These are phyloP conservation scores for Primulina tabacum DNA, from an alignment of 257 asterid genomes.

Conservation along the genomic window DNA sequence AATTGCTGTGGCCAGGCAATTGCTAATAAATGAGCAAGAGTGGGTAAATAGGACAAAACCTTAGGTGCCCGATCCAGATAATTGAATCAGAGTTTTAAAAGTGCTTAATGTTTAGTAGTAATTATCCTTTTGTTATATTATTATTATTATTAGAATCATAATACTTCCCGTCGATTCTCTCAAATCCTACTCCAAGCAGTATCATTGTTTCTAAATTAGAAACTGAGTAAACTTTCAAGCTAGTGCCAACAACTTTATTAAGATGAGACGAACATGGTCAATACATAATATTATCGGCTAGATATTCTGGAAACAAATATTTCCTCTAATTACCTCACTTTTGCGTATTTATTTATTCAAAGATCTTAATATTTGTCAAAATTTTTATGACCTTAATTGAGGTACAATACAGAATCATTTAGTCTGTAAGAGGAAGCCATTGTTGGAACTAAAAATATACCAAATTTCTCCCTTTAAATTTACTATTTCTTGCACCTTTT, in stretches of 20 bases:
- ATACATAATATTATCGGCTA: not conserved
- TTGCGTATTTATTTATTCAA: constrained; percentile 4
- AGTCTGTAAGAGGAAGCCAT: constrained; percentile 13
- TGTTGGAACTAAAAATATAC: constrained; percentile 11
- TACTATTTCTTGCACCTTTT: constrained; percentile 20
- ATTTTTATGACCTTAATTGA: constrained; percentile 1
- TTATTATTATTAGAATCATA: too few species aligned
- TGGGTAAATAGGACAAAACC: too few species aligned
- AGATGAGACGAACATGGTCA: not conserved
- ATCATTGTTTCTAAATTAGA: too few species aligned
- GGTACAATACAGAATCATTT: not conserved
- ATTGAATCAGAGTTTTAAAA: too few species aligned
- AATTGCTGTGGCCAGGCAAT: not conserved
- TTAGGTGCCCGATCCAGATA: too few species aligned
- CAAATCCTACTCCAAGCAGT: too few species aligned
- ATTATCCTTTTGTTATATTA: too few species aligned
- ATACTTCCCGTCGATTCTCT: too few species aligned
- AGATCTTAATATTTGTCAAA: not conserved
- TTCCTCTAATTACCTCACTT: constrained; percentile 10
- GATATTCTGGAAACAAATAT: constrained; percentile 6
- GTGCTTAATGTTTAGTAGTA: too few species aligned
- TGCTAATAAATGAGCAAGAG: too few species aligned
- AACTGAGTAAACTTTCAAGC: not conserved
- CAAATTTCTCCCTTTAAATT: not conserved
- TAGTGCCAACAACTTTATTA: not conserved